Conservation (phyloP, 2,329 filamentous ascomycete genomes). For the Diaporthe capsici region DNA sequence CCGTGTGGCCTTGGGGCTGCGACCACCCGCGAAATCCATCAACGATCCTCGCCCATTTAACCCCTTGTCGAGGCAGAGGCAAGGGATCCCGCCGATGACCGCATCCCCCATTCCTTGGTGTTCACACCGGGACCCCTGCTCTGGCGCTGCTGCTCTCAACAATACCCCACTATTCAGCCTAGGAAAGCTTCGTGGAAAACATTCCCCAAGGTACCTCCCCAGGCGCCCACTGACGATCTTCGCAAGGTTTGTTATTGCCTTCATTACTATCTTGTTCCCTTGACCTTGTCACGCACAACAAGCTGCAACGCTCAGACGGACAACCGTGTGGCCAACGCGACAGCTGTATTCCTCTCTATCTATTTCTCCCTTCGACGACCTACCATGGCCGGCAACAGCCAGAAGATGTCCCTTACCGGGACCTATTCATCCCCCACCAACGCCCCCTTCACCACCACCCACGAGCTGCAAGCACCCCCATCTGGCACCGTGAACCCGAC, state of each 20-base stretch:
- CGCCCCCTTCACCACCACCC: conserved; percentile 60
- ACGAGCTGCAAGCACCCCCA: conserved; percentile 53
- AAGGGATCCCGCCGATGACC: conserved; percentile 34
- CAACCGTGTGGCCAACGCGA: not conserved
- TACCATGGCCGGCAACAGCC: conserved; percentile 39
- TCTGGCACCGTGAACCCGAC: conserved; percentile 46
- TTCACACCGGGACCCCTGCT: conserved; percentile 16
- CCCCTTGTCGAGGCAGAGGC: conserved; percentile 18
- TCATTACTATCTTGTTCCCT: not conserved
- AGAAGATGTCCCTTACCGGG: conserved; percentile 57
- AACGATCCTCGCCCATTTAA: conserved; percentile 6
- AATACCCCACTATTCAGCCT: conserved; percentile 33
- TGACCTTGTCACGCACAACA: conserved; percentile 21
- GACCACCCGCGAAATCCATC: conserved; percentile 25
- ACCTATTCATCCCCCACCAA: conserved; percentile 68
- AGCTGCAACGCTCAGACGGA: not conserved
- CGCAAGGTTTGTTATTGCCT: not conserved
- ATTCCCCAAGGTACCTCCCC: conserved; percentile 1
- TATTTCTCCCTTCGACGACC: conserved; percentile 42
- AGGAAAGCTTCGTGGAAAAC: conserved; percentile 3
- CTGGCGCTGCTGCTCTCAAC: conserved; percentile 1
- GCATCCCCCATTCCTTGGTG: conserved; percentile 34
- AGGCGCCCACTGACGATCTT: not conserved
- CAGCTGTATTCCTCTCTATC: not conserved
- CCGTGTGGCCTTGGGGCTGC: conserved; percentile 24